phyloP scores from a whole-genome alignment of 208 protist species.

The Wallacemonas collosoma region DNA sequence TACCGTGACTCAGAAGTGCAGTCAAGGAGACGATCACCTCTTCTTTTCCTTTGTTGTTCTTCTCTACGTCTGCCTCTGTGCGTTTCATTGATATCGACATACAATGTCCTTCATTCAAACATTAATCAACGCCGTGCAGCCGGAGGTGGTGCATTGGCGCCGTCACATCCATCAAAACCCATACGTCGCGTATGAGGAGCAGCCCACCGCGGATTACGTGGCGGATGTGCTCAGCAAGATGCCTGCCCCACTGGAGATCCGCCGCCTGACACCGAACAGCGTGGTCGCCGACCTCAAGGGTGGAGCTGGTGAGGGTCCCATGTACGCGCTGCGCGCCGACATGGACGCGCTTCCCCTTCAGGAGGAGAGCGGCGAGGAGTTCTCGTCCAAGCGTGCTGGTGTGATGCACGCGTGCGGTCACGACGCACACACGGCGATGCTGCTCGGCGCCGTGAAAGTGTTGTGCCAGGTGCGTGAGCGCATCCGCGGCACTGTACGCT shows the following conservation, averaged over 20 bases:
- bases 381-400: slow-evolving; percentile 41
- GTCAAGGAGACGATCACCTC: too few relatives aligned
- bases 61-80: neutral
- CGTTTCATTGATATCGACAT: neutral
- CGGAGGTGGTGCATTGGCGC: slow-evolving; percentile 53
- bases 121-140: slow-evolving; percentile 35
- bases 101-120: slow-evolving; percentile 43
- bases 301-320: slow-evolving; percentile 42
- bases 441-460: slow-evolving; percentile 51
- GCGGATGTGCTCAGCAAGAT: slow-evolving; percentile 33
- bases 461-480: slow-evolving; percentile 43
- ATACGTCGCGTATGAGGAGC: slow-evolving; percentile 42
- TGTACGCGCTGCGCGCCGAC: slow-evolving; percentile 50
- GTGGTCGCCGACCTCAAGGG: slow-evolving; percentile 53
- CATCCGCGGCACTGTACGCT: slow-evolving; percentile 49
- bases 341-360: slow-evolving; percentile 49
- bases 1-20: too few relatives aligned
- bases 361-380: slow-evolving; percentile 47
- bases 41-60: slow-evolving; percentile 5
- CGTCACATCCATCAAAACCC: slow-evolving; percentile 64
- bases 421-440: slow-evolving; percentile 53
- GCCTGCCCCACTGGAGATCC: slow-evolving; percentile 46
- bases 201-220: slow-evolving; percentile 54
- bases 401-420: slow-evolving; percentile 60
- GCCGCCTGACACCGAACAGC: slow-evolving; percentile 43